These are phyloP conservation scores for Batkoa obscura DNA, from an alignment of 371 early-diverging fungal species.

Conservation along the genomic window DNA sequence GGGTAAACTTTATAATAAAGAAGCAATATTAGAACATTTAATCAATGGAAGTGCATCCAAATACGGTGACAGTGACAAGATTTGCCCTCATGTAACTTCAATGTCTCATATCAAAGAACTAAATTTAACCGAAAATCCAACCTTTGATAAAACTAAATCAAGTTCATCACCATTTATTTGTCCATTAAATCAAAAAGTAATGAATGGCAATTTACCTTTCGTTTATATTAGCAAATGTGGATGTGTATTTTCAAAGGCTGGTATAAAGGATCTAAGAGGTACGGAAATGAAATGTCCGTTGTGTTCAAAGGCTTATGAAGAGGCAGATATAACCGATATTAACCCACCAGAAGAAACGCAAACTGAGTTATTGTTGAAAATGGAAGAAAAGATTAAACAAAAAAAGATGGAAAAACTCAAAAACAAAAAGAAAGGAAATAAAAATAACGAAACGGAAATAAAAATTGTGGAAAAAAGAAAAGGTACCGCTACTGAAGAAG, in stretches of 20 bases:
- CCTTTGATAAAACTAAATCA: slow-evolving; percentile 26
- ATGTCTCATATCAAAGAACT: slow-evolving; percentile 60
- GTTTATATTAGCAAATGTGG: slow-evolving; percentile 61
- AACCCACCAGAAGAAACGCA: slow-evolving; percentile 17
- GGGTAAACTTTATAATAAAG: slow-evolving; percentile 85
- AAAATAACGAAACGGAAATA: neutral
- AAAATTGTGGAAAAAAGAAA: no score
- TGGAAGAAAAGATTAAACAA: slow-evolving; percentile 18
- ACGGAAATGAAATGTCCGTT: slow-evolving; percentile 2
- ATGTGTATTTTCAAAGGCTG: slow-evolving; percentile 70
- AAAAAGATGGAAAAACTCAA: slow-evolving; percentile 30
- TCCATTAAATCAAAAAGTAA: slow-evolving; percentile 80
- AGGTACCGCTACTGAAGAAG: no score
- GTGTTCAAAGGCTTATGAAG: slow-evolving; percentile 21
- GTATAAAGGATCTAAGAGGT: slow-evolving; percentile 47
- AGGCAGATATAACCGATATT: slow-evolving; percentile 53
- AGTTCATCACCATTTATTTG: slow-evolving; percentile 22
- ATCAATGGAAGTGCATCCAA: slow-evolving; percentile 27
- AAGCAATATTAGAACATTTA: slow-evolving; percentile 65
- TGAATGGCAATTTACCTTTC: slow-evolving; percentile 78
- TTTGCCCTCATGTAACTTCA: slow-evolving; percentile 55
- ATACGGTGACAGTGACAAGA: slow-evolving; percentile 66
- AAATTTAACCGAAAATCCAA: slow-evolving; percentile 25
- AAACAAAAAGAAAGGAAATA: slow-evolving; percentile 25
- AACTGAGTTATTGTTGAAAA: slow-evolving; percentile 16